Percentiles rank a stretch among this genome's conserved stretches.
Evolutionary conservation across 495 filamentous ascomycete species (phyloP).

Genomic region (Neurospora sp.): DNA sequence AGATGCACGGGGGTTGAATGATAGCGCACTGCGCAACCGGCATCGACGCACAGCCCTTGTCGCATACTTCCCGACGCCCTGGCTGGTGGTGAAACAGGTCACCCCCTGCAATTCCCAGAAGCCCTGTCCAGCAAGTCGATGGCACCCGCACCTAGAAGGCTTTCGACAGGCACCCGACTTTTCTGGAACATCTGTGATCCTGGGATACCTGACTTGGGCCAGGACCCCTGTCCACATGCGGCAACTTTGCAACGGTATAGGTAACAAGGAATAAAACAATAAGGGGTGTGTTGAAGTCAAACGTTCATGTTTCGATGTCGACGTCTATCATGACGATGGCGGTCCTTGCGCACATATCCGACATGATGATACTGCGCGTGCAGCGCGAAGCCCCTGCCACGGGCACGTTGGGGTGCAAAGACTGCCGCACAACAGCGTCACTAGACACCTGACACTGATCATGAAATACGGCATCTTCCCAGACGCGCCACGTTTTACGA

Average conservation of each 20-base stretch:
- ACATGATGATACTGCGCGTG: neutral
- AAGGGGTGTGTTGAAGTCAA: neutral
- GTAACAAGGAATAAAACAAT: neutral
- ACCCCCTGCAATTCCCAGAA: constrained; percentile 25
- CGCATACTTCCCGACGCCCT: constrained; percentile 23
- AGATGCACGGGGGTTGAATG: constrained; percentile 1
- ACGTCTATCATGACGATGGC: neutral
- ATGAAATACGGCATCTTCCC: neutral
- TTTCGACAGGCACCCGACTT: constrained; percentile 22
- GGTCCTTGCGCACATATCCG: neutral
- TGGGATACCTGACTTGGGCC: constrained; percentile 5
- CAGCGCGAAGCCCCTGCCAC: neutral
- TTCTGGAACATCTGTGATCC: constrained; percentile 29
- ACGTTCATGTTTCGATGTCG: neutral
- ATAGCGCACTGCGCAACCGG: constrained; percentile 20
- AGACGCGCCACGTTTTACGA: neutral
- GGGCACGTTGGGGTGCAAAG: neutral
- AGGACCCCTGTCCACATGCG: neutral
- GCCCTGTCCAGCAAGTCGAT: constrained; percentile 8
- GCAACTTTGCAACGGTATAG: neutral
- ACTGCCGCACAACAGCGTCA: neutral
- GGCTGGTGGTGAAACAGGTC: constrained; percentile 31
- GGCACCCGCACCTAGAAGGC: constrained; percentile 17
- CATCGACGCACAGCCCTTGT: constrained; percentile 18
- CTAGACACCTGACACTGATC: neutral